Evolutionary conservation across 345 rosid species (phyloP).

Genomic region (Streptanthus diversifolius): DNA sequence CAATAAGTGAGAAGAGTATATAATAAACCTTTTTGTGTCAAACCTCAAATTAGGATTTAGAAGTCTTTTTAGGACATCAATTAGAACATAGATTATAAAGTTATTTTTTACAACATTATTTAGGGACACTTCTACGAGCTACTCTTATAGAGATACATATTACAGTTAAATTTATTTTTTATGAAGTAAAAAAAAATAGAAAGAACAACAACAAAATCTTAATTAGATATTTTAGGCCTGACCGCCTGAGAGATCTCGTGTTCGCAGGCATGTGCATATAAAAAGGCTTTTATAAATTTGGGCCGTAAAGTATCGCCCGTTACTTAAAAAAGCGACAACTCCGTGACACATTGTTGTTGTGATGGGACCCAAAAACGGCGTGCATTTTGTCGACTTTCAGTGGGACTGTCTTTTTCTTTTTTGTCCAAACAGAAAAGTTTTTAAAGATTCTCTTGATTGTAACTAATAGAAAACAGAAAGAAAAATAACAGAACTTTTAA

Average conservation of each 20-base stretch:
- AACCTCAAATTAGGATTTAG: no score
- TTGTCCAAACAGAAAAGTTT: slow-evolving; percentile 6
- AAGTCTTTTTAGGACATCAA: no score
- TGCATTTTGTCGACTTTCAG: slow-evolving; percentile 20
- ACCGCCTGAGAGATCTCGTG: no score
- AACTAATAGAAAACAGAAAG: not conserved
- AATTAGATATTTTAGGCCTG: no score
- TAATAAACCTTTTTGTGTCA: no score
- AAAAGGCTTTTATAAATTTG: not conserved
- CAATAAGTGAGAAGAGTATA: no score
- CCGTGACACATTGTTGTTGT: slow-evolving; percentile 18
- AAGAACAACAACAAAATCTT: not conserved
- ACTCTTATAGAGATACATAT: no score
- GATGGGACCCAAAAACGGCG: slow-evolving; percentile 32
- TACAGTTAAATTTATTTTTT: no score
- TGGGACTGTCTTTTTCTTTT: slow-evolving; percentile 31
- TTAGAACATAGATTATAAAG: no score
- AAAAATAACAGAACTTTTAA: not conserved
- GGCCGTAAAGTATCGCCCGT: slow-evolving; percentile 19
- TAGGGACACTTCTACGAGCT: no score
- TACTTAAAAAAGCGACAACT: slow-evolving; percentile 1
- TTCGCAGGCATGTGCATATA: not conserved
- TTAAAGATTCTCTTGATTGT: not conserved
- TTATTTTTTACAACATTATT: no score
- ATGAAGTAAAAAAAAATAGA: no score